Evolutionary conservation across 1,139 yeast genomes (phyloP).

Genomic region (Taphrina flavorubra): DNA sequence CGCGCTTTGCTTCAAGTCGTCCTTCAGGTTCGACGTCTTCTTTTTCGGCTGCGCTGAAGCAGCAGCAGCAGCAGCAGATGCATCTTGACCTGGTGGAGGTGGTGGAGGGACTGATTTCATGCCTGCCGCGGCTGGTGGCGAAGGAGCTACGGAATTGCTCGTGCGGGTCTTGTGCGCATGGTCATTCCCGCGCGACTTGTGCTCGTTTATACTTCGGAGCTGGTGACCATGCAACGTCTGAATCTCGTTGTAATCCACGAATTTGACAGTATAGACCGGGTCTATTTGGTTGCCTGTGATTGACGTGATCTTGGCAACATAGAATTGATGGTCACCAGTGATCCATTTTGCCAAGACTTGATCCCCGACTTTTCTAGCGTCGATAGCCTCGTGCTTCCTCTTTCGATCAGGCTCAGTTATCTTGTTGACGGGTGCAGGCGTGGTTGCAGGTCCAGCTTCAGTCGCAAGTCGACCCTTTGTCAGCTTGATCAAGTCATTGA

Average conservation of each 20-base stretch:
- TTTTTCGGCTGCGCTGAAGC: slow-evolving; percentile 7
- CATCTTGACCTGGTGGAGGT: slow-evolving; percentile 18
- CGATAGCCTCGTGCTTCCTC: slow-evolving; percentile 2
- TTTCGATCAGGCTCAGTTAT: background rate
- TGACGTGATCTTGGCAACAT: slow-evolving; percentile 49
- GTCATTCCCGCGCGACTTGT: background rate
- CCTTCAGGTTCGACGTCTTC: slow-evolving; percentile 21
- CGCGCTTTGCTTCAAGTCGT: slow-evolving; percentile 24
- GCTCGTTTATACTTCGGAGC: slow-evolving; percentile 44
- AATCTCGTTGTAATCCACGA: slow-evolving; percentile 46
- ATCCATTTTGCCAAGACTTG: slow-evolving; percentile 49
- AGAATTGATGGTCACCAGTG: slow-evolving; percentile 49
- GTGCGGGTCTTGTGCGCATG: slow-evolving; percentile 1
- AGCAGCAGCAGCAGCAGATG: slow-evolving; percentile 8
- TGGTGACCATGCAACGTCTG: slow-evolving; percentile 49
- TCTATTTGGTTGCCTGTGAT: slow-evolving; percentile 49
- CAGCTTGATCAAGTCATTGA: slow-evolving; percentile 50
- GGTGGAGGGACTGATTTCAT: slow-evolving; percentile 23
- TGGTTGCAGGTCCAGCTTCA: background rate
- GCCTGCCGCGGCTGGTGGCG: slow-evolving; percentile 17
- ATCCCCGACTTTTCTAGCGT: slow-evolving; percentile 47
- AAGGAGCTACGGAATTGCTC: slow-evolving; percentile 4
- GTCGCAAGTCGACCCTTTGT: slow-evolving; percentile 42
- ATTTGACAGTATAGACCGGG: slow-evolving; percentile 50
- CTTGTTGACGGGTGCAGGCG: slow-evolving; percentile 4